A percentile compares a stretch with the other conserved stretches of the same genome.
These are phyloP conservation scores for Diaporthe citriasiana DNA, from an alignment of 2,329 filamentous ascomycete species.

Conservation along the genomic window DNA sequence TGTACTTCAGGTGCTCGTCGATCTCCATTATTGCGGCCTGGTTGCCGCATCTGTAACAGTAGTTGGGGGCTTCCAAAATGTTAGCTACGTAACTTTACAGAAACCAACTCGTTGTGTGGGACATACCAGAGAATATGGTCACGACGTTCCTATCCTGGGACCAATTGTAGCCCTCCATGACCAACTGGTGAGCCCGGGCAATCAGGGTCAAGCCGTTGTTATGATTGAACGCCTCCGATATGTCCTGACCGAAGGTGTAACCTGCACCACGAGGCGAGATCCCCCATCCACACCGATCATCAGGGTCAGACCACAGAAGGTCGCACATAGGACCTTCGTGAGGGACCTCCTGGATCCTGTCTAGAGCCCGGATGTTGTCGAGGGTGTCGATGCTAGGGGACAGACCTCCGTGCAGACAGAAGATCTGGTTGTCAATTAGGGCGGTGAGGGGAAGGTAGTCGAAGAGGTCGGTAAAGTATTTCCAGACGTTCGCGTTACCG, in stretches of 20 bases:
- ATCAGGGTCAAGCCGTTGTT: constrained; percentile 98
- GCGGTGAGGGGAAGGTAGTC: constrained; percentile 98
- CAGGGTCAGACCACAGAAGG: constrained; percentile 96
- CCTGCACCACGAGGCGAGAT: constrained; percentile 95
- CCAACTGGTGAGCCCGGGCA: constrained; percentile 95
- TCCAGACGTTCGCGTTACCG: constrained; percentile 99
- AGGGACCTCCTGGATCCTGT: constrained; percentile 97
- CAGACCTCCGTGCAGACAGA: constrained; percentile 96
- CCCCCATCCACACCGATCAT: constrained; percentile 96
- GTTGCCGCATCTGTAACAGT: constrained; percentile 99
- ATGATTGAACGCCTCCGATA: constrained; percentile 98
- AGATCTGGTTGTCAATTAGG: constrained; percentile 98
- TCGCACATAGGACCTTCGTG: constrained; percentile 99
- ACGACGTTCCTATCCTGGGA: constrained; percentile 98
- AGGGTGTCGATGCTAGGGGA: constrained; percentile 96
- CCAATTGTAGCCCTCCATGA: constrained; percentile 99
- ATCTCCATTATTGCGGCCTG: constrained; percentile 99
- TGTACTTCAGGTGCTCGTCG: constrained; percentile 99
- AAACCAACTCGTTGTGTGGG: neutral
- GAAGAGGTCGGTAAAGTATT: constrained; percentile 98
- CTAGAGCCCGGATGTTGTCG: constrained; percentile 94
- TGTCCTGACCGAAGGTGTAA: constrained; percentile 97
- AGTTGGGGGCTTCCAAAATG: constrained; percentile 77
- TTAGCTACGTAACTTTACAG: constrained; percentile 46
- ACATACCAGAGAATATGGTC: constrained; percentile 94